These are phyloP conservation scores for Cytospora paraplurivora DNA, from an alignment of 2,329 filamentous ascomycete species.

Conservation along the genomic window DNA sequence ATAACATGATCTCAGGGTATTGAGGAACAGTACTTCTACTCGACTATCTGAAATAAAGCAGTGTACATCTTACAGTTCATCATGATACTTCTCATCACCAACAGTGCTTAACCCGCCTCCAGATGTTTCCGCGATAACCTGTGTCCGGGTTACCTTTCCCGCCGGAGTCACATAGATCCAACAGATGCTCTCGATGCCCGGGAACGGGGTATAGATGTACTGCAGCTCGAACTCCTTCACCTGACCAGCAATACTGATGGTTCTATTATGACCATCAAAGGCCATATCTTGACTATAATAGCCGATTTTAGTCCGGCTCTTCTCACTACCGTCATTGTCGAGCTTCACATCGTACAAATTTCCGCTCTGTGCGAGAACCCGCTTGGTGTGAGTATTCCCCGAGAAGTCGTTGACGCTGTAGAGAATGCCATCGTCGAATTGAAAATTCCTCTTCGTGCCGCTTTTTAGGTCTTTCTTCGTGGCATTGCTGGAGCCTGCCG, in stretches of 20 bases:
- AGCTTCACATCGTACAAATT: constrained; percentile 56
- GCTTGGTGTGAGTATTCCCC: constrained; percentile 58
- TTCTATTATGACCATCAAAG: constrained; percentile 56
- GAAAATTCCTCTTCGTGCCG: constrained; percentile 24
- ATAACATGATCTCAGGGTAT: no score
- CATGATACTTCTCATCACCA: constrained; percentile 39
- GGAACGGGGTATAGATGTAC: constrained; percentile 56
- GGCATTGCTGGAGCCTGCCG: constrained; percentile 24
- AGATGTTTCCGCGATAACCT: constrained; percentile 53
- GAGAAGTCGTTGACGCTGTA: constrained; percentile 63
- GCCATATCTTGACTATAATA: constrained; percentile 54
- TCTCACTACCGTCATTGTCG: constrained; percentile 55
- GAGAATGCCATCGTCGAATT: constrained; percentile 42
- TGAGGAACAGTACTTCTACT: no score
- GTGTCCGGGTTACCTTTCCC: constrained; percentile 52
- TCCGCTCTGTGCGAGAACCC: constrained; percentile 57
- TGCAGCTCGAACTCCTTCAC: constrained; percentile 51
- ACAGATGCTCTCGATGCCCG: constrained; percentile 47
- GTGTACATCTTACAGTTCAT: constrained; percentile 23
- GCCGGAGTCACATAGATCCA: constrained; percentile 51
- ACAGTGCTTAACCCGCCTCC: constrained; percentile 57
- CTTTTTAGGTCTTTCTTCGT: constrained; percentile 23
- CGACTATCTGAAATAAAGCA: neutral
- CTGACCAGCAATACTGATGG: constrained; percentile 46
- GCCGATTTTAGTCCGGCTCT: constrained; percentile 47